Conservation (phyloP, 2,329 filamentous ascomycete species). For the Scedosporium aurantiacum region DNA sequence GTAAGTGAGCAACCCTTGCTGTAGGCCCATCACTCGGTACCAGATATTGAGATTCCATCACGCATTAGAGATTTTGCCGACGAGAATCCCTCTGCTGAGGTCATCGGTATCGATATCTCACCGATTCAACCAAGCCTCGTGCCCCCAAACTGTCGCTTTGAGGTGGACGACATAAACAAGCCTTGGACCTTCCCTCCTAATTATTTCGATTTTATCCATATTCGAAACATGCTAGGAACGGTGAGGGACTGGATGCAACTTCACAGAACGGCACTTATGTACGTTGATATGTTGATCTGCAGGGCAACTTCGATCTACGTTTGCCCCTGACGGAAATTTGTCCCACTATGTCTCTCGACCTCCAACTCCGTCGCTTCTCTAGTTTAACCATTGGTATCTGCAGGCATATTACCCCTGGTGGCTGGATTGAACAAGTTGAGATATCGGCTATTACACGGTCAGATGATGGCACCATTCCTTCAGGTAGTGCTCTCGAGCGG, state of each 20-base stretch:
- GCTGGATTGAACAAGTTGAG: constrained; percentile 33
- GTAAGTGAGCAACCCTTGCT: constrained; percentile 4
- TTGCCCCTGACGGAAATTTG: not conserved
- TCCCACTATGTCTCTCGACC: not conserved
- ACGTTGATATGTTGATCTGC: constrained; percentile 9
- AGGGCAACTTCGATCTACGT: no score
- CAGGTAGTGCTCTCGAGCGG: constrained; percentile 15
- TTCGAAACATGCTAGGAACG: constrained; percentile 14
- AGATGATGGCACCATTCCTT: constrained; percentile 18
- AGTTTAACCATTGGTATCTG: no score
- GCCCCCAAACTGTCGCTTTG: constrained; percentile 51
- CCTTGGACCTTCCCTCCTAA: constrained; percentile 31
- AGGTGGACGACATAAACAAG: constrained; percentile 53
- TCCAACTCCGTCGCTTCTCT: no score
- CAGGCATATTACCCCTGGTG: constrained; percentile 26
- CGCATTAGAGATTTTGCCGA: constrained; percentile 30
- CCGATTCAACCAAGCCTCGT: constrained; percentile 48
- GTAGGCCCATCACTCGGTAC: not conserved
- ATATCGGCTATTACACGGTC: constrained; percentile 16
- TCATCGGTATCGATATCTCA: constrained; percentile 43
- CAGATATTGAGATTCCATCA: not conserved
- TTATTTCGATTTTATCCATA: constrained; percentile 21
- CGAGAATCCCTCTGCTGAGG: constrained; percentile 22
- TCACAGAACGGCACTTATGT: constrained; percentile 24
- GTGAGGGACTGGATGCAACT: constrained; percentile 21